Base-by-base conservation (phyloP, 768 basidiomycete genomes). In the Boletus subcaerulescens region DNA sequence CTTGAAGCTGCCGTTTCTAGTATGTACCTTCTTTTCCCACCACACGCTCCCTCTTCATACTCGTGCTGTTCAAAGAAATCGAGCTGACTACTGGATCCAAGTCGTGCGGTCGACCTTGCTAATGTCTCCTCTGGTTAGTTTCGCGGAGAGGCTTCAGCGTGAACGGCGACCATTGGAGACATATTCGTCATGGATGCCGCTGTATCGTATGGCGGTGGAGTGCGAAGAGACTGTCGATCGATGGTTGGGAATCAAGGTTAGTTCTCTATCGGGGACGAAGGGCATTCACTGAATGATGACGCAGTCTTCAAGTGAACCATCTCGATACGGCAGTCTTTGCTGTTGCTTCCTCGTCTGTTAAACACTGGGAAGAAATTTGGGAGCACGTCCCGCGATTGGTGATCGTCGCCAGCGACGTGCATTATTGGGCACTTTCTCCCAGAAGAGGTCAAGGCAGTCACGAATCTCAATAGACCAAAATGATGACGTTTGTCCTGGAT, bases 221-320 rank as follows among this genome's bases (percentile, higher is more conserved):
- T 73, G 71, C 32, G 36, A 63, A 7, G 44, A 58, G 10, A 77
- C 76, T 0, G 36, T 48, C 0, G 76, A 82, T 61, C 0, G 76
- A 82, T 61, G 20, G 80, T 8, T 83, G 77, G 77, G 80, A 83
- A 54, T 48, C 64, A 12, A 64, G 58, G 81, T 80, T 46, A 5
- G 72, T 61, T 44, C 6, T 22, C 3, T 40, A 10, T 32, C 5
- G 22, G 2, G 31, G 1, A 41, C 5, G n/a, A 14, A 20, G 5
- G 10, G 4, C 18, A 0, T 14, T 1, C 15, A 5, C 31, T 48
- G 12, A 53, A 18, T 1, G 17, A 9, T 0, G 20, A 17, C 0
- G 2, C 5, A 74, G 73, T 1, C 52, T 77, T 12, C 74, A 76
- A 50, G 67, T 73, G 20, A 76, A 77, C 49, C 53, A 70, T 40